Conservation (phyloP, 345 rosid species). For the Camelina laxa region DNA sequence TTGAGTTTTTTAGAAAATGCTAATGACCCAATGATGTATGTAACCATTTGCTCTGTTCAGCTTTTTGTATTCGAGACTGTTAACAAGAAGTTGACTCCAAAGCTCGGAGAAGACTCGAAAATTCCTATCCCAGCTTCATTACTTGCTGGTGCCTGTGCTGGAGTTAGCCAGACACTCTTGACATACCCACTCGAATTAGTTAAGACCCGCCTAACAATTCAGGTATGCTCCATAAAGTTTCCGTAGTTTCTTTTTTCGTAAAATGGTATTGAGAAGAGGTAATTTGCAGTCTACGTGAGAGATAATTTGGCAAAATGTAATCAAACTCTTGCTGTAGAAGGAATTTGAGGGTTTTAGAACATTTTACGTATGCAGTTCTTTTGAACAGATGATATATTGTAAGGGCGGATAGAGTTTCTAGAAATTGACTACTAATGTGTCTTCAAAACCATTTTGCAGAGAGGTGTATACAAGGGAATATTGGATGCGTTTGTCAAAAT, state of each 20-base stretch:
- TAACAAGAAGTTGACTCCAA: constrained; percentile 71
- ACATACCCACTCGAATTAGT: constrained; percentile 90
- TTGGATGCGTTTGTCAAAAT: constrained; percentile 79
- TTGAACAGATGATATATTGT: background rate
- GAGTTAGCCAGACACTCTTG: constrained; percentile 90
- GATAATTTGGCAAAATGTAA: background rate
- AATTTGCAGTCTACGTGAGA: background rate
- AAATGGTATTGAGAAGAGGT: background rate
- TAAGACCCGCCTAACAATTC: constrained; percentile 88
- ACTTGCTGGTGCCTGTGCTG: constrained; percentile 96
- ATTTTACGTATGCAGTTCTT: background rate
- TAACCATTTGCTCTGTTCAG: too few relatives aligned
- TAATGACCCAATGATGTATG: too few relatives aligned
- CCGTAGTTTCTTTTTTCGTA: background rate
- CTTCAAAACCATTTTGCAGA: constrained; percentile 46
- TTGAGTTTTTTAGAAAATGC: background rate
- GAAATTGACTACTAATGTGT: constrained; percentile 7
- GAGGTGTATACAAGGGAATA: constrained; percentile 73
- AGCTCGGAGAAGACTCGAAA: constrained; percentile 68
- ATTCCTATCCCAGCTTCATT: constrained; percentile 78
- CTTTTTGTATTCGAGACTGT: constrained; percentile 86
- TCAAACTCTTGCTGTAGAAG: background rate
- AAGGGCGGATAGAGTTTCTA: background rate
- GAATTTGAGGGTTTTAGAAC: constrained; percentile 4
- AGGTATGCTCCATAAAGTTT: constrained; percentile 49